Conservation (phyloP, 106 monocot genomes). For the Allium sativum region DNA sequence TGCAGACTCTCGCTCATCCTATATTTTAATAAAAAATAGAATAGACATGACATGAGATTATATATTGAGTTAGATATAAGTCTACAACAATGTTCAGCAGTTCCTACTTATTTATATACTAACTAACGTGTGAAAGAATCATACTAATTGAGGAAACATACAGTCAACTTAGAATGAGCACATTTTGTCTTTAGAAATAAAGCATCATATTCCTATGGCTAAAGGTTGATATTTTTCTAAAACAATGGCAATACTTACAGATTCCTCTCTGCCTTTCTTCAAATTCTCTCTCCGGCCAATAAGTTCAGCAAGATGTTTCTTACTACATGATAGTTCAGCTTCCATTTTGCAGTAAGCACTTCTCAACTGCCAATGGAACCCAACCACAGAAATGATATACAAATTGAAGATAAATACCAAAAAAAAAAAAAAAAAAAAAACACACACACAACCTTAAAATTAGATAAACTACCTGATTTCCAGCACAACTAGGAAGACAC, state of each 20-base stretch:
- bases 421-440: conserved; percentile 1
- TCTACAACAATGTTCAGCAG: neutral
- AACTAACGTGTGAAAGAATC: too few relatives aligned
- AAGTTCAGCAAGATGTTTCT: conserved; percentile 51
- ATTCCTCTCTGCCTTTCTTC: conserved; percentile 91
- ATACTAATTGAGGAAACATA: too few relatives aligned
- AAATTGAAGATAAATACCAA: conserved; percentile 3
- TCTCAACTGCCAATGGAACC: conserved; percentile 41
- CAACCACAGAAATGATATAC: neutral
- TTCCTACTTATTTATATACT: too few relatives aligned
- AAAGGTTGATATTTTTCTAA: neutral
- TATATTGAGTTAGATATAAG: neutral
- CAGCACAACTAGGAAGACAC: conserved; percentile 84
- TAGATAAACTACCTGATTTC: conserved; percentile 45
- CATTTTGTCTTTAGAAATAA: too few relatives aligned
- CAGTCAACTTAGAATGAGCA: too few relatives aligned
- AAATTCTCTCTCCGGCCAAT: conserved; percentile 64
- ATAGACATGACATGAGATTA: neutral
- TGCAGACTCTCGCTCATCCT: conserved; percentile 82
- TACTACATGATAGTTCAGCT: conserved; percentile 52
- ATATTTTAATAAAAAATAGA: conserved; percentile 10
- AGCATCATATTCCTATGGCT: too few relatives aligned
- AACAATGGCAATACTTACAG: conserved; percentile 31
- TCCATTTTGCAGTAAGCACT: conserved; percentile 60
- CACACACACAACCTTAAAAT: too few relatives aligned